Conservation (phyloP, 2,329 filamentous ascomycete genomes). For the Trichophyton benhamiae region DNA sequence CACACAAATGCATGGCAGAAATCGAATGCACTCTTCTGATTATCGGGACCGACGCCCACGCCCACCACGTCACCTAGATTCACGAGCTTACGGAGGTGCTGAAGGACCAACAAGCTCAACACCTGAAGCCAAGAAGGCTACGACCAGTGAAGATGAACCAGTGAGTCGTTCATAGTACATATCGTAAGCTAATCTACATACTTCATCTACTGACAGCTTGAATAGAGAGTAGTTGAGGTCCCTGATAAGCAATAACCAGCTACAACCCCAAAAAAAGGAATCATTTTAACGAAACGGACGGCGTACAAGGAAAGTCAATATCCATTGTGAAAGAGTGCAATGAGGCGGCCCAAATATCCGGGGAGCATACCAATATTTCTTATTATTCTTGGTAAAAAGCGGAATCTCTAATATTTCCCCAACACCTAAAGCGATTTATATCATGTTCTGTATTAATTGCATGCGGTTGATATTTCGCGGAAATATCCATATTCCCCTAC, state of each 20-base stretch:
- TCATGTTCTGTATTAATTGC: background rate
- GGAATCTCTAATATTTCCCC: background rate
- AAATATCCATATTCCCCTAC: background rate
- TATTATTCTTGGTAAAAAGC: background rate
- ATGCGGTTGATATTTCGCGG: background rate
- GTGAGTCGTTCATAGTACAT: background rate
- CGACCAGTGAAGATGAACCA: background rate
- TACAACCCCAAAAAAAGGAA: background rate
- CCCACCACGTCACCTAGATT: background rate
- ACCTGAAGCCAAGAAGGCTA: background rate
- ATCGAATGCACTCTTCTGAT: slow-evolving; percentile 1
- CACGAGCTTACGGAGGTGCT: background rate
- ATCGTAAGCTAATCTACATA: background rate
- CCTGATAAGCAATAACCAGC: background rate
- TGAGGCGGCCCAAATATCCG: background rate
- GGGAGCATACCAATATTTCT: background rate
- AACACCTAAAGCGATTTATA: background rate
- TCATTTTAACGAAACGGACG: background rate
- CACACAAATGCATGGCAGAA: background rate
- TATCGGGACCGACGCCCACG: background rate
- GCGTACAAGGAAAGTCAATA: background rate
- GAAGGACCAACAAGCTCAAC: background rate
- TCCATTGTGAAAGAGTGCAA: background rate
- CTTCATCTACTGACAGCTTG: background rate
- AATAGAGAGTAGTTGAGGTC: background rate